Conservation (phyloP, 140 eudicot genomes). For the Flaveria floridana region DNA sequence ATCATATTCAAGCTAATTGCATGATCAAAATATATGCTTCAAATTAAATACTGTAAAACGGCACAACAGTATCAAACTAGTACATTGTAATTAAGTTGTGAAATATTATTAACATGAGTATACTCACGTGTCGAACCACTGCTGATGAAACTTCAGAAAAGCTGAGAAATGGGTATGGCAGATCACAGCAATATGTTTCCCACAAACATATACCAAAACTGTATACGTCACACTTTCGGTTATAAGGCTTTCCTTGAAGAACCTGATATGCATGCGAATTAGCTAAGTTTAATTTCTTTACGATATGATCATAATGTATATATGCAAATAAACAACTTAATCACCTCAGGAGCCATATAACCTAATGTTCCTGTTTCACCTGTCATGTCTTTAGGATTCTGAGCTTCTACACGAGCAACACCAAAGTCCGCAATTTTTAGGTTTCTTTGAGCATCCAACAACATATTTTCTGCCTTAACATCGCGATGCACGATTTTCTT, state of each 20-base stretch:
- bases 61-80: no score
- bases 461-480: conserved; percentile 88
- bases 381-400: conserved; percentile 82
- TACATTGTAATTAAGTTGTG: no score
- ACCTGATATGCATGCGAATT: conserved; percentile 41
- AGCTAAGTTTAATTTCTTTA: neutral
- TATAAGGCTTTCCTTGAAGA: conserved; percentile 88
- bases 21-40: neutral
- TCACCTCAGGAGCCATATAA: conserved; percentile 94
- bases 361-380: conserved; percentile 94
- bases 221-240: conserved; percentile 84
- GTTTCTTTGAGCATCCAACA: conserved; percentile 53
- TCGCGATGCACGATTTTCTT: conserved; percentile 91
- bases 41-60: no score
- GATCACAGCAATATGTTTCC: conserved; percentile 91
- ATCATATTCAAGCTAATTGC: neutral
- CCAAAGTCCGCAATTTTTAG: conserved; percentile 90
- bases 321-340: neutral
- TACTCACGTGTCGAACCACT: conserved; percentile 69
- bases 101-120: neutral
- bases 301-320: neutral
- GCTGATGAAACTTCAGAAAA: conserved; percentile 77
- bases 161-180: conserved; percentile 69
- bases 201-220: conserved; percentile 92
- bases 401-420: conserved; percentile 92